Conservation (phyloP, 2,329 filamentous ascomycete genomes). For the Dactylellina cionopaga region DNA sequence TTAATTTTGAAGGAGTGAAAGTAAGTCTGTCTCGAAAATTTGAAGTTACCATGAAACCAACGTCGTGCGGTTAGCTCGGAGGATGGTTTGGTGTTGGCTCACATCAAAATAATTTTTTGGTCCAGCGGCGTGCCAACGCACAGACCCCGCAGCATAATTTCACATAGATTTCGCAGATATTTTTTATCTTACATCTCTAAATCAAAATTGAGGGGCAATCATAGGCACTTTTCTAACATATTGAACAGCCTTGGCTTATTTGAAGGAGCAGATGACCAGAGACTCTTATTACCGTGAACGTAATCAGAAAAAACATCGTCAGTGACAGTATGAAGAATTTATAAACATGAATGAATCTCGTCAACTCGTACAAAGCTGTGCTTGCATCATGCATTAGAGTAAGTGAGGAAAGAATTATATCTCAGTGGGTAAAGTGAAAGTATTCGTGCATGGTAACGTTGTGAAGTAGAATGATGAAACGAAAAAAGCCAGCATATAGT, state of each 20-base stretch:
- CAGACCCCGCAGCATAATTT: constrained; percentile 49
- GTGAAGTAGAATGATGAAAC: constrained; percentile 25
- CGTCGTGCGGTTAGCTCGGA: constrained; percentile 11
- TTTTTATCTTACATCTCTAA: too few species aligned
- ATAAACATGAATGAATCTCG: constrained; percentile 53
- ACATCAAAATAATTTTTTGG: constrained; percentile 44
- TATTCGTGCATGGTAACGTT: constrained; percentile 15
- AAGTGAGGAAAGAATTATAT: constrained; percentile 15
- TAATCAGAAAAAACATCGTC: constrained; percentile 17
- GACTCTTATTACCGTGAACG: constrained; percentile 31
- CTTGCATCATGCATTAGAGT: constrained; percentile 52
- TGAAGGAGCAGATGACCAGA: constrained; percentile 16
- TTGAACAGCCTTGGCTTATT: neutral
- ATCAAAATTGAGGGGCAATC: too few species aligned
- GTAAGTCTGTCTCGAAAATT: neutral
- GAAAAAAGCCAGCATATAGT: constrained; percentile 21
- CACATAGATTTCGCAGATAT: constrained; percentile 10
- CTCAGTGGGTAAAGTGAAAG: constrained; percentile 18
- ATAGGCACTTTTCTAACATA: too few species aligned
- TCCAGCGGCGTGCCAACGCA: constrained; percentile 44
- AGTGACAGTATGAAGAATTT: constrained; percentile 31
- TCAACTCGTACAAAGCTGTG: constrained; percentile 53
- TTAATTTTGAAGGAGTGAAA: constrained; percentile 10
- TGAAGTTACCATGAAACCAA: constrained; percentile 12
- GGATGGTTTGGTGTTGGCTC: constrained; percentile 38